Evolutionary conservation across 352 stramenopile genomes (phyloP), one percentile per base, ranked within the genome.

Genomic region (Phytophthora palmivora): DNA sequence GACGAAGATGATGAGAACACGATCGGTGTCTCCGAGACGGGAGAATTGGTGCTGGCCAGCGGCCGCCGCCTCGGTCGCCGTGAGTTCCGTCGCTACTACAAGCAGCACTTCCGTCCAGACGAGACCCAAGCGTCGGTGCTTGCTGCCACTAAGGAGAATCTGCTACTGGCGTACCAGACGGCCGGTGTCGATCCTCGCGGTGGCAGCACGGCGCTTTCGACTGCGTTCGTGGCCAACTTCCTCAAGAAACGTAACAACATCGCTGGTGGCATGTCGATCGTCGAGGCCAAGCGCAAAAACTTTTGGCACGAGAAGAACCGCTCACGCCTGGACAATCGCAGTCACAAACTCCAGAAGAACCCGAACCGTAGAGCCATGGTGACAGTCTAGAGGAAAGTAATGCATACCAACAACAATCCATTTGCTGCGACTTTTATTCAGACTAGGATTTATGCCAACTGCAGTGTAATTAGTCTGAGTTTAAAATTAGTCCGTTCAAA

Each of bases 21-120:
- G 16, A 76, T 97, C 34, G 68, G 64, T n/a, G 86, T 97, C 30
- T 94, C 86, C 12, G 87, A 96, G 52, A 95, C 90, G 5, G 92
- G 93, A 10, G 91, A 98, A 58, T 67, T 98, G 16, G 82, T 97
- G 38, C 72, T 98, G 8, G 72, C 85, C 8, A 92, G 79, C 58
- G 93, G 93, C 30, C 76, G 84, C 14, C 84, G 89, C 15, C 63
- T 98, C 12, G 93, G 93, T n/a, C 87, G 92, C 21, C 89, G 93
- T 47, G 85, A 95, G 58, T 96, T 94, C 71, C 76, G 78, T 41
- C 78, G 88, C 43, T 98, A 97, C 73, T 97, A 97, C 82, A 90
- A 89, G 41, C 91, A 97, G 72, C 77, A 67, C 41, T 96, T 96
- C 73, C 82, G 83, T 51, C 85, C 82, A 4, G 84, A 96, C 19